Evolutionary conservation across 257 asterid genomes (phyloP).

Genomic region (Rhazya stricta): DNA sequence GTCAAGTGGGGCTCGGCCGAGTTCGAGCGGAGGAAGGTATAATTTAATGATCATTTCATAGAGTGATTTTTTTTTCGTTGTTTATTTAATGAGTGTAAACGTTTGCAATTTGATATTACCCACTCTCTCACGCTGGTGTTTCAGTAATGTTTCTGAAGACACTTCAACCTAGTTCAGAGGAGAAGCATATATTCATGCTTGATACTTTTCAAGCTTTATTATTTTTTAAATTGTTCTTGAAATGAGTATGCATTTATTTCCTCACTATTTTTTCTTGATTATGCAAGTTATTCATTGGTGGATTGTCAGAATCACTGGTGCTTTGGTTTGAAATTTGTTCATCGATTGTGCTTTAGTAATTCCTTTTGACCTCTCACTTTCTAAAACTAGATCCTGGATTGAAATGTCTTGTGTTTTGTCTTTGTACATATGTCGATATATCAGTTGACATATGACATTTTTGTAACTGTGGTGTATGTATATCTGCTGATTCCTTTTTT

Average conservation of each 20-base stretch:
- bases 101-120: neutral
- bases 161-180: neutral
- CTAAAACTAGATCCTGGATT: neutral
- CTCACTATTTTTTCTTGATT: neutral
- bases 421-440: neutral
- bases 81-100: neutral
- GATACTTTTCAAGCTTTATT: neutral
- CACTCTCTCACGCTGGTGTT: neutral
- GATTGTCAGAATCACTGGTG: neutral
- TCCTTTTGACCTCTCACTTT: neutral
- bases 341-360: neutral
- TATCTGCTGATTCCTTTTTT: neutral
- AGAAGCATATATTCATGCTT: neutral
- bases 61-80: neutral
- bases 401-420: neutral
- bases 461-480: neutral
- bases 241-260: neutral
- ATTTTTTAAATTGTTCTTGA: neutral
- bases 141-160: neutral
- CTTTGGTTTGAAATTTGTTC: neutral
- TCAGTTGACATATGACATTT: neutral
- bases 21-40: constrained; percentile 64
- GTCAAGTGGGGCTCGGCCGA: constrained; percentile 52
- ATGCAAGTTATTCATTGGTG: neutral
- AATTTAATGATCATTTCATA: neutral